A percentile compares a stretch with the other conserved stretches of the same genome.
Evolutionary conservation across 2,329 filamentous ascomycete species (phyloP).

Genomic region (Boeremia lycopersici): DNA sequence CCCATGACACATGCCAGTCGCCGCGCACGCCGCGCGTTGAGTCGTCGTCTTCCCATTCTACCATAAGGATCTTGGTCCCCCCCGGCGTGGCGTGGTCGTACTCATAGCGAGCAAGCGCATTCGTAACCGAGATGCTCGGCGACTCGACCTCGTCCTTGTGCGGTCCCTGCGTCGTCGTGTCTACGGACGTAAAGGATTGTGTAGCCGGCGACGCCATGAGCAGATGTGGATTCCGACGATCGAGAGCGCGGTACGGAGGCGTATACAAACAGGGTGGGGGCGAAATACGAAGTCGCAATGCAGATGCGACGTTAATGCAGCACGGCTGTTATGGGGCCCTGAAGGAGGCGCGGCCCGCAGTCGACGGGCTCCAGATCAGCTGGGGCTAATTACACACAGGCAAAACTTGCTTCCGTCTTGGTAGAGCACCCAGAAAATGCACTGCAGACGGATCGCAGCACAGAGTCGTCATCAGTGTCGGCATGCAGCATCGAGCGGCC

Average conservation of each 20-base stretch:
- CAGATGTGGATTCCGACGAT: conserved; percentile 27
- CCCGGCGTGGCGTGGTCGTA: conserved; percentile 77
- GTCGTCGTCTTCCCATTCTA: conserved; percentile 79
- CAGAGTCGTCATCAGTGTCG: conserved; percentile 17
- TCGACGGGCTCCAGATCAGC: conserved; percentile 25
- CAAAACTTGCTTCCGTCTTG: conserved; percentile 22
- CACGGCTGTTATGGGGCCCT: conserved; percentile 36
- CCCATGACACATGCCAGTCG: conserved; percentile 82
- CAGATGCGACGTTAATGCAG: conserved; percentile 31
- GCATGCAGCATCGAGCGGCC: conserved; percentile 19
- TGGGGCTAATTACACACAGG: conserved; percentile 16
- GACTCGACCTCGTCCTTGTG: conserved; percentile 52
- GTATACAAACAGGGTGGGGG: conserved; percentile 41
- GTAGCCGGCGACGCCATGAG: conserved; percentile 44
- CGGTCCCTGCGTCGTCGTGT: conserved; percentile 44
- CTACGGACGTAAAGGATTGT: conserved; percentile 50
- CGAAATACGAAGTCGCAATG: conserved; percentile 36
- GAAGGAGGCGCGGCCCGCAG: conserved; percentile 37
- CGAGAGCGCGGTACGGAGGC: conserved; percentile 37
- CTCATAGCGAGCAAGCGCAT: conserved; percentile 82
- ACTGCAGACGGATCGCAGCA: conserved; percentile 13
- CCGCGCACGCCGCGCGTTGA: conserved; percentile 54
- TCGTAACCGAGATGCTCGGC: conserved; percentile 56
- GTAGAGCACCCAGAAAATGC: conserved; percentile 20
- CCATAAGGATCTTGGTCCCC: conserved; percentile 90